Evolutionary conservation across 2,329 filamentous ascomycete genomes (phyloP), one percentile per base, ranked within the genome.

Genomic region (Delphinella strobiligena): DNA sequence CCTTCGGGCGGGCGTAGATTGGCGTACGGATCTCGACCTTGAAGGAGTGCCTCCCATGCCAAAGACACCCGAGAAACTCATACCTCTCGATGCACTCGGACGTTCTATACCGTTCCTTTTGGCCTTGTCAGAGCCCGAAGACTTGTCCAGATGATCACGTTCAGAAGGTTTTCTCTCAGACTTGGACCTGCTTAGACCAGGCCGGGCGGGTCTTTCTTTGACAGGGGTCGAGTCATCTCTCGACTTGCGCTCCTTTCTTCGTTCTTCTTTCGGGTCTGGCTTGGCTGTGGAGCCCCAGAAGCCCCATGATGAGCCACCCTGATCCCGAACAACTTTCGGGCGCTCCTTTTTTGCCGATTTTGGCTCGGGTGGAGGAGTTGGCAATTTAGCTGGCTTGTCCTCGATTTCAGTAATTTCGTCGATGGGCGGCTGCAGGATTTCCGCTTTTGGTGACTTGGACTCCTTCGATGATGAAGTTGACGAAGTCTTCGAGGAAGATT

Each of bases 91-190:
- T 29, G 74, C 62, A 45, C 74, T 75, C 5, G 70, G 63, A 9
- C 70, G 66, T 4, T 58, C 54, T 24, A 58, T 43, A 19, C 61
- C 55, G 22, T 56, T 55, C 18, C 55, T 53, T 43, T 70, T 72
- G 37, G 74, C 71, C 55, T 79, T 82, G 49, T 88, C 86, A 15
- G 82, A 87, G 10, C 72, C 71, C 15, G 82, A 88, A 32, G 78
- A 82, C 29, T 37, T 40, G 15, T 44, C 41, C 22, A 72, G 74
- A 5, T 47, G 46, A 44, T 61, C 57, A 32, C 47, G 51, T 30
- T 82, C 78, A 24, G 63, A 60, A 32, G 63, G 57, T 34, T 67
- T 69, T 45, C 67, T 67, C 27, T 64, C 67, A 8, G 76, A 76
- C 54, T 75, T 79, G 8, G 74, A 74, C 35, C 73, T 63, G 17